A percentile compares a stretch with the other conserved stretches of the same genome.
Conservation (phyloP, 164 flowering plant genomes). For the Tetracentron sinense region DNA sequence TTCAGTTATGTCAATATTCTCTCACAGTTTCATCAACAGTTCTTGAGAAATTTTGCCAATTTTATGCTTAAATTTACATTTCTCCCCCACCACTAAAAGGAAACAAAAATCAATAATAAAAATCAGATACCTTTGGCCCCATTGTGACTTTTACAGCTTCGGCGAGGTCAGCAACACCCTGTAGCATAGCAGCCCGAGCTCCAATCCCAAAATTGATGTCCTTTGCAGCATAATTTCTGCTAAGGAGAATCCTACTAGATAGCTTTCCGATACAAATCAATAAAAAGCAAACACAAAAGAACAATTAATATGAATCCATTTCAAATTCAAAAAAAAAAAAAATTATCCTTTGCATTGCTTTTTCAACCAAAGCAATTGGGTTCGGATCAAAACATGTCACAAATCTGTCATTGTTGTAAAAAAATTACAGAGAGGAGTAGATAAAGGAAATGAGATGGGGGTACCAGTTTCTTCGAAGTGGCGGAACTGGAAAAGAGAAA, state of each 20-base stretch:
- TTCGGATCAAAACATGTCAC: neutral
- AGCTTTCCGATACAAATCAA: constrained; percentile 29
- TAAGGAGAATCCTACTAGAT: constrained; percentile 28
- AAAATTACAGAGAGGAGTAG: neutral
- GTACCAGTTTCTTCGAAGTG: constrained; percentile 49
- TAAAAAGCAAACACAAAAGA: neutral
- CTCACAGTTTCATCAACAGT: neutral
- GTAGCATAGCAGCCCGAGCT: constrained; percentile 75
- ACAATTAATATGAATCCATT: neutral
- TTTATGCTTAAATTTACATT: neutral
- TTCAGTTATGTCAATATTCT: no score
- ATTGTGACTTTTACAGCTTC: constrained; percentile 85
- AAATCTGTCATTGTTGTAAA: neutral
- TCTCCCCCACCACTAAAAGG: neutral
- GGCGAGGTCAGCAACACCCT: constrained; percentile 83
- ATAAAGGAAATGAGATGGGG: neutral
- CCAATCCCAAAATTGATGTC: constrained; percentile 64
- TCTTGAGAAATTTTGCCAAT: neutral
- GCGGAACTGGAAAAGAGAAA: constrained; percentile 28
- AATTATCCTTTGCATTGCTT: no score
- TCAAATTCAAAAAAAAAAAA: neutral
- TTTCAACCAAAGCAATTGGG: no score
- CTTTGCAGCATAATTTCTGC: constrained; percentile 67
- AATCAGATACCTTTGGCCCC: constrained; percentile 72
- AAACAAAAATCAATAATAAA: constrained; percentile 1